Base-by-base conservation (phyloP, 1,284 basidiomycete species). In the Ceraceosorus guamensis region DNA sequence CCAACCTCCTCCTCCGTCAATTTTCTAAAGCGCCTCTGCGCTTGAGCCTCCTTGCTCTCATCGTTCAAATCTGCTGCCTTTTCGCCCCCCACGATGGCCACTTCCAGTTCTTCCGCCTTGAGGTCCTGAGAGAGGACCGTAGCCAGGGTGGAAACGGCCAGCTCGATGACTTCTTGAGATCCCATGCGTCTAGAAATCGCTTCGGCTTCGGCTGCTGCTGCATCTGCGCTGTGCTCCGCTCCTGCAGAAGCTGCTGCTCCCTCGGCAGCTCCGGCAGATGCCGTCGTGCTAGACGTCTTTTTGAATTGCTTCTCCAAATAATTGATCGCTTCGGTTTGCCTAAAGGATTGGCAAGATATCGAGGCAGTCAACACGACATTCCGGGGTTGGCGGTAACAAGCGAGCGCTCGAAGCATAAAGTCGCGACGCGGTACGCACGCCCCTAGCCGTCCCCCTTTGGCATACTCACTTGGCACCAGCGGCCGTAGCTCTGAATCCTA, bases 271-370 rank as follows among this genome's bases (percentile, higher is more conserved):
- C 47, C 47, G 0, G 44, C 55, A 1, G 53, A 10, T 4, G 55
- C 49, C 16, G 57, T 46, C 0, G 57, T 47, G 46, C 58, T 56
- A 49, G 62, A 65, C 10, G 91, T 81, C 73, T 91, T 91, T 81
- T 98, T 99, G 89, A 91, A 98, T 78, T 91, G 90, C 81, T 98
- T 98, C 80, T 99, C 95, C 55, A 99, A 81, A 71, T 81, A 72
- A 78, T 97, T 98, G 85, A 92, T 96, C 4, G 91, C 91, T 76
- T 99, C 95, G 69, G 95, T 92, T 75, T 98, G 93, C 75, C 37
- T 41, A n/a, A 8, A n/a, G n/a, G n/a, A n/a, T 50, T 50, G 33
- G 34, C n/a, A n/a, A n/a, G n/a, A n/a, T n/a, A n/a, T n/a, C n/a
- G n/a, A n/a, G n/a, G n/a, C n/a, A n/a, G n/a, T n/a, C n/a, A n/a